Evolutionary conservation across 306 rosid genomes (phyloP), one percentile per base, ranked within the genome.

Genomic region (Crotalaria pallida): DNA sequence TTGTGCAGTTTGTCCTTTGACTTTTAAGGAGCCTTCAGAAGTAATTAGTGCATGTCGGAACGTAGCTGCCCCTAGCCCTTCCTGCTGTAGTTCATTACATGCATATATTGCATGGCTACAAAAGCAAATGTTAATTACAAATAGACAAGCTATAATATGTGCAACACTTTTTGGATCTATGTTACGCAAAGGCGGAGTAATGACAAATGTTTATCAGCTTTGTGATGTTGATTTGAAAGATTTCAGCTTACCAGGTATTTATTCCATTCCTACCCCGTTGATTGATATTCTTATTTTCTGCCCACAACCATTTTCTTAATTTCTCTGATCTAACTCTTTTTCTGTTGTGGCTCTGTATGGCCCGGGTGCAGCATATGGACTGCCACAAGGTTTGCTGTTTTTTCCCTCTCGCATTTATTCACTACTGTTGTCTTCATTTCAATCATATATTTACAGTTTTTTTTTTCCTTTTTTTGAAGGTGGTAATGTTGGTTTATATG

Each of bases 201-300:
- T 86, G 84, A 80, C 89, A 43, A 86, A 94, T 86, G 78, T 94
- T 75, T 94, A 86, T 72, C 84, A 88, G 83, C 99, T 94, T 66
- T 94, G 99, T 74, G 97, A 94, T 34, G 89, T 94, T 24, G 99
- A 94, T 76, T 86, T 94, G 86, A 94, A 94, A 89, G 99, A 94
- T 83, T 94, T 94, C 81, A 94, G 99, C 82, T 78, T 94, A 72
- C 99, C 87, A 91, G 89, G 99, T 94, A 77, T 48, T 26, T 61
- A 65, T 68, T n/a, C n/a, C n/a, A n/a, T n/a, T n/a, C 60, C 16
- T 63, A 41, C 76, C 73, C 21, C 13, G 24, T 26, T 60, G 63
- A 24, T 26, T 60, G 66, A 19, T 59, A 12, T 61, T 56, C 61
- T 10, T 41, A 31, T 61, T 45, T 75, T 61, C 41, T 27, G 13